phyloP scores from a whole-genome alignment of 1,284 basidiomycete species.

The Ustilago crameri region DNA sequence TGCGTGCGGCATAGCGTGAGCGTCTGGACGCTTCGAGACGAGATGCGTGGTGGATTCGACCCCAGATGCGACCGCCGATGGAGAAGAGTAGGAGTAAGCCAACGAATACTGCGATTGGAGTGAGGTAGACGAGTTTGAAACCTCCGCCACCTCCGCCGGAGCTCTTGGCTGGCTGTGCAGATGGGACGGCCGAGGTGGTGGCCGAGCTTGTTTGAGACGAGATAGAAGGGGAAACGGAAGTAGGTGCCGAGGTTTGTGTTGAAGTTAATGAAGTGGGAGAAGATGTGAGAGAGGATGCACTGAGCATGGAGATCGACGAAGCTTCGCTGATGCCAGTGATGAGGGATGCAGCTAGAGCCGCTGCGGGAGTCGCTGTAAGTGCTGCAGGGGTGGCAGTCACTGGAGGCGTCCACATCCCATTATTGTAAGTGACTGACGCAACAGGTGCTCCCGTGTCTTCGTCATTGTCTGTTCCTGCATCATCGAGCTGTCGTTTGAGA shows the following conservation, averaged over 20 bases:
- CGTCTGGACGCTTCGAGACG: conserved; percentile 30
- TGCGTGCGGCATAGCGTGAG: conserved; percentile 16
- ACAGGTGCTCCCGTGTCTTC: conserved; percentile 1
- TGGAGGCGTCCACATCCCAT: conserved; percentile 43
- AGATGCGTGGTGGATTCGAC: conserved; percentile 43
- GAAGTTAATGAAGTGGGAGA: not conserved
- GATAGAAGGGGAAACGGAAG: conserved; percentile 6
- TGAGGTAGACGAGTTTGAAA: conserved; percentile 56
- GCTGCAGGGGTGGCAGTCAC: conserved; percentile 9
- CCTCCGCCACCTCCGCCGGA: conserved; percentile 6
- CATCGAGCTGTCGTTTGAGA: conserved; percentile 12
- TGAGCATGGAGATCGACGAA: not conserved
- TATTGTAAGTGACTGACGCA: conserved; percentile 18
- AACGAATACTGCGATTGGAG: conserved; percentile 50
- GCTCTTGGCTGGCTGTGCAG: not conserved
- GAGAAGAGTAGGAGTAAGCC: conserved; percentile 52
- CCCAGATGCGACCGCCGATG: conserved; percentile 56
- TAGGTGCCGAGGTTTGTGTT: not conserved
- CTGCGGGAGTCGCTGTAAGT: conserved; percentile 9
- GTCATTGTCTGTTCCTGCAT: not conserved
- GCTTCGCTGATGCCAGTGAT: not conserved
- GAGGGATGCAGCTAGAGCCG: not conserved
- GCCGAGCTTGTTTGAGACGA: conserved; percentile 10
- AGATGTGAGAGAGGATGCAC: not conserved
- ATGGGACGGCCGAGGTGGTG: not conserved